Evolutionary conservation across 129 eudicot species (phyloP).

Genomic region (Logfia minima): DNA sequence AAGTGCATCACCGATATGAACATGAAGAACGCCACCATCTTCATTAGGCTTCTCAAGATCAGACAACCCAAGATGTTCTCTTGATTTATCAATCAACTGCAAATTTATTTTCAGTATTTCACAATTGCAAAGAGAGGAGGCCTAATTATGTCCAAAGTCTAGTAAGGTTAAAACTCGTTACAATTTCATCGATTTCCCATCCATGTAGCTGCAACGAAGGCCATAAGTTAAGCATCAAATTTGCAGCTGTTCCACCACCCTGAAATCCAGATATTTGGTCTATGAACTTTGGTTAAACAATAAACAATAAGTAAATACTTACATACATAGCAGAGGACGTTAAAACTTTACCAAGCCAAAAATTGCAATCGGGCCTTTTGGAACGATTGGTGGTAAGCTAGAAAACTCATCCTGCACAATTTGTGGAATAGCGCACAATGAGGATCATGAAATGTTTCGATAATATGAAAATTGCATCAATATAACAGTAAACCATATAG

Average conservation of each 20-base stretch:
- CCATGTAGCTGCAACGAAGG: slow-evolving; percentile 82
- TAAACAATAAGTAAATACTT: neutral
- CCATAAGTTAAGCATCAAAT: slow-evolving; percentile 78
- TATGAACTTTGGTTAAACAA: slow-evolving; percentile 10
- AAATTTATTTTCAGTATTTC: slow-evolving; percentile 10
- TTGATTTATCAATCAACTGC: slow-evolving; percentile 75
- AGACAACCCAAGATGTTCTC: slow-evolving; percentile 74
- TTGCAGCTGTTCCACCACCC: slow-evolving; percentile 95
- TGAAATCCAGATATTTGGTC: slow-evolving; percentile 31
- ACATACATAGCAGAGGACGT: slow-evolving; percentile 13
- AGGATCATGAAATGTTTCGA: neutral
- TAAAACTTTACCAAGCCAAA: slow-evolving; percentile 68
- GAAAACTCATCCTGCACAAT: slow-evolving; percentile 74
- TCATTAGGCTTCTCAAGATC: slow-evolving; percentile 65
- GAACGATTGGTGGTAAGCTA: slow-evolving; percentile 73
- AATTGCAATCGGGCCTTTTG: slow-evolving; percentile 85
- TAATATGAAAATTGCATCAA: neutral
- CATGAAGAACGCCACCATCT: slow-evolving; percentile 69
- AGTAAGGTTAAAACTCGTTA: slow-evolving; percentile 25
- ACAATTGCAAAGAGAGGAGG: neutral
- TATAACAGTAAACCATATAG: too few relatives aligned
- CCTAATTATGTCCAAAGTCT: neutral
- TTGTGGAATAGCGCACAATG: neutral
- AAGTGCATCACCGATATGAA: slow-evolving; percentile 82
- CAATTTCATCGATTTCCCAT: slow-evolving; percentile 93